phyloP scores from a whole-genome alignment of 2,329 filamentous ascomycete species.

The Hymenoscyphus salicellus region DNA sequence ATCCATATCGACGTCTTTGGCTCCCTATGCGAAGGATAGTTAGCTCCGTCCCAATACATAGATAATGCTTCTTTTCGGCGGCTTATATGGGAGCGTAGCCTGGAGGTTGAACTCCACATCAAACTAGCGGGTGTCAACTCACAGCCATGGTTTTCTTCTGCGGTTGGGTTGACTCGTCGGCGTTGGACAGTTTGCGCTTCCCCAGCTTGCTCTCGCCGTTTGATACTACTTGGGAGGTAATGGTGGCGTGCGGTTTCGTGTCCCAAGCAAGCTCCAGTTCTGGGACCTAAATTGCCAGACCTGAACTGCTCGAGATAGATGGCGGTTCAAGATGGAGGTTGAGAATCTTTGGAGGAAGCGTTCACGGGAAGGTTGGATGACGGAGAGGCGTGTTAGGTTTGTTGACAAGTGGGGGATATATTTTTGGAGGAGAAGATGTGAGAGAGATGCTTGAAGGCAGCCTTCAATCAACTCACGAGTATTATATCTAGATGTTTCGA shows the following conservation, averaged over 20 bases:
- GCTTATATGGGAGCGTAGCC: not conserved
- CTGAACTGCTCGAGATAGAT: slow-evolving; percentile 15
- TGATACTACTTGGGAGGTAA: slow-evolving; percentile 30
- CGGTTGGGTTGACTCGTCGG: slow-evolving; percentile 52
- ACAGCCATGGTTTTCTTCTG: slow-evolving; percentile 62
- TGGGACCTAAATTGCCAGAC: slow-evolving; percentile 23
- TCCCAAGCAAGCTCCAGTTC: slow-evolving; percentile 22
- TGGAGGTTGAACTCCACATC: slow-evolving; percentile 6
- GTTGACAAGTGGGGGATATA: no score
- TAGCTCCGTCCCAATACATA: not conserved
- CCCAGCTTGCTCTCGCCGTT: slow-evolving; percentile 50
- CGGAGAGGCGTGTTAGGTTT: no score
- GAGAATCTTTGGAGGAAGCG: not conserved
- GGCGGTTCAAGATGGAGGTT: not conserved
- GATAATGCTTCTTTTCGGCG: not conserved
- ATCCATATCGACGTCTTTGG: slow-evolving; percentile 59
- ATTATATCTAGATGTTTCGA: no score
- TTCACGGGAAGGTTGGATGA: no score
- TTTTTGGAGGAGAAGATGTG: not conserved
- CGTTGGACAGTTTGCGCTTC: slow-evolving; percentile 65
- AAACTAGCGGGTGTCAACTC: slow-evolving; percentile 36
- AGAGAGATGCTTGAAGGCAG: not conserved
- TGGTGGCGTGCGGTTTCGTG: slow-evolving; percentile 31
- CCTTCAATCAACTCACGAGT: not conserved
- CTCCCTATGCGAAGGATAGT: slow-evolving; percentile 37